Evolutionary conservation across 331 rosid species (phyloP).

Genomic region (Arachis monticola): DNA sequence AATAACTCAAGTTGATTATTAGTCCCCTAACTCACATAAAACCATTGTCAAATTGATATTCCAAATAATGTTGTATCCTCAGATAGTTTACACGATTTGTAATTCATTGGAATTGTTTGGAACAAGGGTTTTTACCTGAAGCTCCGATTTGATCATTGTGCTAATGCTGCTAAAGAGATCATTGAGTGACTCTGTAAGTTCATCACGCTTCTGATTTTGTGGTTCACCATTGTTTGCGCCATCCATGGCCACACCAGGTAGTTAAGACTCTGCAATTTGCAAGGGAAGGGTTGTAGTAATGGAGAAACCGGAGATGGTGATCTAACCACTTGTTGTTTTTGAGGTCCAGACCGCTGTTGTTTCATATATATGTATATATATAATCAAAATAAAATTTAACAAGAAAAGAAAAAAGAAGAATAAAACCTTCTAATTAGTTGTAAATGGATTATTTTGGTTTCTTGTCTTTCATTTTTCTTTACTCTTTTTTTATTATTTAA

Average conservation of each 20-base stretch:
- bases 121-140: constrained; percentile 52
- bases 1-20: constrained; percentile 74
- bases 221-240: constrained; percentile 47
- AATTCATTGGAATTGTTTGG: background rate
- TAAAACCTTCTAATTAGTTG: no score
- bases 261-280: background rate
- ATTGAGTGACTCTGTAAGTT: constrained; percentile 66
- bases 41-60: background rate
- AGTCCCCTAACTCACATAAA: constrained; percentile 55
- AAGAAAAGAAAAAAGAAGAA: no score
- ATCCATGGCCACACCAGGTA: constrained; percentile 53
- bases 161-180: constrained; percentile 74
- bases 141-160: constrained; percentile 85
- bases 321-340: constrained; percentile 5
- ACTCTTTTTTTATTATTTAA: no score
- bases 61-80: background rate
- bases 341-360: constrained; percentile 10
- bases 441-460: no score
- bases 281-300: background rate
- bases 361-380: background rate
- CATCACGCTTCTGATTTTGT: constrained; percentile 47
- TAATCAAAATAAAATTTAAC: no score
- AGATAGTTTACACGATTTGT: background rate
- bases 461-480: no score
- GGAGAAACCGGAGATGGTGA: background rate